Conservation (phyloP, 2,329 filamentous ascomycete species). For the Paramyrothecium roridum region DNA sequence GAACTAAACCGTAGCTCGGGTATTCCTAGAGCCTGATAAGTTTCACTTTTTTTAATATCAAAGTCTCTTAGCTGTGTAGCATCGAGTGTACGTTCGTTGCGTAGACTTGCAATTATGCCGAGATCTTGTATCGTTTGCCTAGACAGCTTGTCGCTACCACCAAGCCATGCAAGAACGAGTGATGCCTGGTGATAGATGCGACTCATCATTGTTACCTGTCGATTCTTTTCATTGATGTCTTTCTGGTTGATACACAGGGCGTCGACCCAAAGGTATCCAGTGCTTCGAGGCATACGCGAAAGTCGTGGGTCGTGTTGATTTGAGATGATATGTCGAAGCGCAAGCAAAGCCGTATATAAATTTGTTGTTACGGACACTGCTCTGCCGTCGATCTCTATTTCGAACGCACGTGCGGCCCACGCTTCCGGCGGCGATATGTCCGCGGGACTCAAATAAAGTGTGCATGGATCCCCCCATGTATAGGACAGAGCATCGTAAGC, state of each 20-base stretch:
- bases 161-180: neutral
- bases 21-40: neutral
- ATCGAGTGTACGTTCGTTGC: neutral
- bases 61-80: neutral
- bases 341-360: neutral
- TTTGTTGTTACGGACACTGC: neutral
- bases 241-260: neutral
- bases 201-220: neutral
- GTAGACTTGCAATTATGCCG: neutral
- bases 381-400: neutral
- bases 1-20: neutral
- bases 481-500: neutral
- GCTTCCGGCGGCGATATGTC: neutral
- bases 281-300: neutral
- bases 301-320: neutral
- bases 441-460: neutral
- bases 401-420: neutral
- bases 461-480: neutral
- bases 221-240: neutral
- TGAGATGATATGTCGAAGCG: neutral
- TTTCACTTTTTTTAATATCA: neutral
- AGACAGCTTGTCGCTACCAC: neutral
- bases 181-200: neutral
- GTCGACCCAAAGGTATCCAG: neutral
- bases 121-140: neutral